These are phyloP conservation scores for Camillea tinctor DNA, from an alignment of 2,329 filamentous ascomycete species.

Conservation along the genomic window DNA sequence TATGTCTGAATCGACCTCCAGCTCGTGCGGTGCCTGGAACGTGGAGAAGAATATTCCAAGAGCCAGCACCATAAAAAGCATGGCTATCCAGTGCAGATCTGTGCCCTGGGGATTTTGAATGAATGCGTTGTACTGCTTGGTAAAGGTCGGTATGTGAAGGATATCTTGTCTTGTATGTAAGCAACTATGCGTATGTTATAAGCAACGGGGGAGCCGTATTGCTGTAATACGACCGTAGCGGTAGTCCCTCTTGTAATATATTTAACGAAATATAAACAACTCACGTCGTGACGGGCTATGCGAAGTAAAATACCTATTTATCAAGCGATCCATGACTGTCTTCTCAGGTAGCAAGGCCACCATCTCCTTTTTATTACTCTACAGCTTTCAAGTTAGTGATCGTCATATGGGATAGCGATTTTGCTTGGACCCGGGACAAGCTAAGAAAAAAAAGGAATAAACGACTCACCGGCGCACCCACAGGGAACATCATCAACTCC, in stretches of 20 bases:
- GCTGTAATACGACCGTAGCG: too few species aligned
- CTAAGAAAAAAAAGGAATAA: too few species aligned
- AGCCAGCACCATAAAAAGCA: constrained; percentile 48
- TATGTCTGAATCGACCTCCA: constrained; percentile 39
- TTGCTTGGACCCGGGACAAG: too few species aligned
- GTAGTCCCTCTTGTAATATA: constrained; percentile 4
- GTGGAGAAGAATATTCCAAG: constrained; percentile 46
- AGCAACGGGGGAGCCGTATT: too few species aligned
- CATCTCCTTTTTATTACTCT: constrained; percentile 45
- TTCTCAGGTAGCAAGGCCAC: constrained; percentile 48
- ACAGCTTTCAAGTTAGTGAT: too few species aligned
- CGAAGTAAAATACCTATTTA: constrained; percentile 54
- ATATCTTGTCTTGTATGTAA: constrained; percentile 39
- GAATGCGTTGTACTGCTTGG: constrained; percentile 50
- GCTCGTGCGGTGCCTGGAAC: constrained; percentile 43
- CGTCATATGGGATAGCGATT: too few species aligned
- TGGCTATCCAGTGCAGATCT: constrained; percentile 48
- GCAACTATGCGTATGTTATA: not conserved
- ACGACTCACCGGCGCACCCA: constrained; percentile 35
- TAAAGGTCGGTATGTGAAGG: constrained; percentile 53
- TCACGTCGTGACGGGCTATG: constrained; percentile 52
- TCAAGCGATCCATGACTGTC: constrained; percentile 46
- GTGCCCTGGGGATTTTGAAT: constrained; percentile 42
- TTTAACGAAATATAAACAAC: constrained; percentile 12
- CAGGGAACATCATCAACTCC: constrained; percentile 44